phyloP scores from a whole-genome alignment of 139 green algal genomes.

The Chloropicon primus region DNA sequence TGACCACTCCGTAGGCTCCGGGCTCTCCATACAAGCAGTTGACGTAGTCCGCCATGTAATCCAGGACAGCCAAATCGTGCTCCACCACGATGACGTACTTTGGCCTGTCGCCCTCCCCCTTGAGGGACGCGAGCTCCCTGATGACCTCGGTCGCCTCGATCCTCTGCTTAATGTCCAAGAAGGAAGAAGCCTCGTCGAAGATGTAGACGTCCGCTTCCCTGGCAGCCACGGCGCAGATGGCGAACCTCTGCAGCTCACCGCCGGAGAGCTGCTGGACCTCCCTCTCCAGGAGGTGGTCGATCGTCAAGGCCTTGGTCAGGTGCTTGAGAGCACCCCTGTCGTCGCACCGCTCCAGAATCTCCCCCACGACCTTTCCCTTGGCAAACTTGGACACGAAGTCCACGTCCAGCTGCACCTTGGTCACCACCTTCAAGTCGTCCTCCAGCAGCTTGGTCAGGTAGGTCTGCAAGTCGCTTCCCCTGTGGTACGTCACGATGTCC shows the following conservation, averaged over 20 bases:
- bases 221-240: slow-evolving; percentile 81
- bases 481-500: slow-evolving; percentile 94
- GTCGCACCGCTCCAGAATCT: not conserved
- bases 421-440: slow-evolving; percentile 76
- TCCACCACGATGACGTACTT: not conserved
- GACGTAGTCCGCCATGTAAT: slow-evolving; percentile 99
- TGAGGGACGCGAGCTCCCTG: not conserved
- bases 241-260: slow-evolving; percentile 85
- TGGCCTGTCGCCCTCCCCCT: not conserved
- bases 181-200: slow-evolving; percentile 93
- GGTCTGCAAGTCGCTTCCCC: slow-evolving; percentile 95
- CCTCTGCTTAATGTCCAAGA: slow-evolving; percentile 96
- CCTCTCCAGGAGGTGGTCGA: slow-evolving; percentile 1
- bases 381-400: slow-evolving; percentile 93
- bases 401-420: slow-evolving; percentile 59
- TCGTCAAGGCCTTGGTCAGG: not conserved
- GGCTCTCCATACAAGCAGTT: slow-evolving; percentile 99
- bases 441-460: slow-evolving; percentile 96
- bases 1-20: slow-evolving; percentile 94
- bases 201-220: slow-evolving; percentile 94
- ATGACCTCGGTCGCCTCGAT: slow-evolving; percentile 86
- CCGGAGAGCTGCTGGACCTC: not conserved
- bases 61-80: slow-evolving; percentile 90
- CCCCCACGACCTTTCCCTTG: slow-evolving; percentile 61
- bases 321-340: not conserved